These are phyloP conservation scores for Stropharia rugosoannulata DNA, from an alignment of 768 basidiomycete genomes.

Conservation along the genomic window DNA sequence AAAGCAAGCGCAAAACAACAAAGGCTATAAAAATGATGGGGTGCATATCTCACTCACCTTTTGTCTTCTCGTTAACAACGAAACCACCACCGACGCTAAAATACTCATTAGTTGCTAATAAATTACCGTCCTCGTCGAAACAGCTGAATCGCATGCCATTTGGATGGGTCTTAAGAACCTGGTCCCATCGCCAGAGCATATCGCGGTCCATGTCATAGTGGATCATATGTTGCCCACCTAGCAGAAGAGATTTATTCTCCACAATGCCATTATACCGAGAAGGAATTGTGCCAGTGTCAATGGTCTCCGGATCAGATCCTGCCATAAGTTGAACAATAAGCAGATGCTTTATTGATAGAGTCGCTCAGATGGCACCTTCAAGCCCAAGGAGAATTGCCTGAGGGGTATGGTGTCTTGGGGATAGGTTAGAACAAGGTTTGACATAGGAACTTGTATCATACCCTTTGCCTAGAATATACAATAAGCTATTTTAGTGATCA, in stretches of 20 bases:
- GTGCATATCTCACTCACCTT: too few species aligned
- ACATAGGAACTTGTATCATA: conserved; percentile 27
- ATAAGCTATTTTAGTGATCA: conserved; percentile 1
- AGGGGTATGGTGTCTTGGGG: conserved; percentile 75
- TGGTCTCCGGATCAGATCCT: conserved; percentile 91
- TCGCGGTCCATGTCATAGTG: conserved; percentile 86
- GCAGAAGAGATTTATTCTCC: conserved; percentile 58
- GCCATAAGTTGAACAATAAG: neutral
- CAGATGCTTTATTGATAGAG: conserved; percentile 7
- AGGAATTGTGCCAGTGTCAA: conserved; percentile 83
- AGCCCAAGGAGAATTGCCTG: conserved; percentile 84
- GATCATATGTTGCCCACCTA: conserved; percentile 77
- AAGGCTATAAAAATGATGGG: too few species aligned
- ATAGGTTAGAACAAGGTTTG: neutral
- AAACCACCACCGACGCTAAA: conserved; percentile 95
- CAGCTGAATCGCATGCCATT: conserved; percentile 94
- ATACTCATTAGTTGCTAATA: conserved; percentile 94
- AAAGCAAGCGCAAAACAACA: too few species aligned
- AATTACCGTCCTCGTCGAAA: conserved; percentile 76
- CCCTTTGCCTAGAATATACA: conserved; percentile 64
- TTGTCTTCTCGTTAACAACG: conserved; percentile 93
- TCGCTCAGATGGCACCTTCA: conserved; percentile 46
- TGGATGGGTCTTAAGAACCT: conserved; percentile 85
- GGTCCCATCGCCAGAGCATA: conserved; percentile 91
- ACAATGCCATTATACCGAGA: conserved; percentile 73